These are phyloP conservation scores for Malassezia dermatis DNA, from an alignment of 1,284 basidiomycete genomes.

Conservation along the genomic window DNA sequence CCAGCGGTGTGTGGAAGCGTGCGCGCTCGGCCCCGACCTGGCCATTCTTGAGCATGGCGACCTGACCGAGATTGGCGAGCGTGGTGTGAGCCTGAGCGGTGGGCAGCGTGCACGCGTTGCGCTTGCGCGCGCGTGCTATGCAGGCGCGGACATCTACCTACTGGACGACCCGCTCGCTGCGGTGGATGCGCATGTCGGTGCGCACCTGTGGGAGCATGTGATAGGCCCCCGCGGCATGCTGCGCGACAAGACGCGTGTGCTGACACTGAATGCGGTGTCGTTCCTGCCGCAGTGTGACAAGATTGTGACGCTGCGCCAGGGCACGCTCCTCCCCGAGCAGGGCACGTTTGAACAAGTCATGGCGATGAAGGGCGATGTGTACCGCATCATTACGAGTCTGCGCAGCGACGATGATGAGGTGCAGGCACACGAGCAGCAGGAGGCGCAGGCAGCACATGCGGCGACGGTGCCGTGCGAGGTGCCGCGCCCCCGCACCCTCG, in stretches of 20 bases:
- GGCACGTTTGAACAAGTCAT: constrained; percentile 59
- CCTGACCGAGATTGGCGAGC: constrained; percentile 67
- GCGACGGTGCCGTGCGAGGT: constrained; percentile 14
- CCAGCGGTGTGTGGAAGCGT: constrained; percentile 55
- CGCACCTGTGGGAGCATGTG: constrained; percentile 61
- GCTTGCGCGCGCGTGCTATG: constrained; percentile 48
- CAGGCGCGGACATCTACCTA: constrained; percentile 58
- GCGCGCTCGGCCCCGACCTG: constrained; percentile 71
- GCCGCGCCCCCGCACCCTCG: constrained; percentile 32
- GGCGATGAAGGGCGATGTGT: constrained; percentile 60
- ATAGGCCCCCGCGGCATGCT: constrained; percentile 80
- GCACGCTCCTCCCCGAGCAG: constrained; percentile 52
- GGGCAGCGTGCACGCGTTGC: constrained; percentile 68
- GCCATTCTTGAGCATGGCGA: constrained; percentile 63
- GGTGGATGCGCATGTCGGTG: constrained; percentile 59
- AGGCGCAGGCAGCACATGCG: constrained; percentile 7
- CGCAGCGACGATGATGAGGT: constrained; percentile 13
- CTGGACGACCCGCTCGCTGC: constrained; percentile 54
- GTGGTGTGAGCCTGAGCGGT: constrained; percentile 56
- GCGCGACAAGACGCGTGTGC: constrained; percentile 66
- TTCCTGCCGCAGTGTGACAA: constrained; percentile 72
- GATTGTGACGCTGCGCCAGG: constrained; percentile 64
- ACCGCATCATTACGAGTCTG: constrained; percentile 61
- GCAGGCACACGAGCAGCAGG: neutral
- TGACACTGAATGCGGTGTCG: constrained; percentile 81